Base-by-base conservation (phyloP, 805 yeast species). In the Lachancea fermentati region DNA sequence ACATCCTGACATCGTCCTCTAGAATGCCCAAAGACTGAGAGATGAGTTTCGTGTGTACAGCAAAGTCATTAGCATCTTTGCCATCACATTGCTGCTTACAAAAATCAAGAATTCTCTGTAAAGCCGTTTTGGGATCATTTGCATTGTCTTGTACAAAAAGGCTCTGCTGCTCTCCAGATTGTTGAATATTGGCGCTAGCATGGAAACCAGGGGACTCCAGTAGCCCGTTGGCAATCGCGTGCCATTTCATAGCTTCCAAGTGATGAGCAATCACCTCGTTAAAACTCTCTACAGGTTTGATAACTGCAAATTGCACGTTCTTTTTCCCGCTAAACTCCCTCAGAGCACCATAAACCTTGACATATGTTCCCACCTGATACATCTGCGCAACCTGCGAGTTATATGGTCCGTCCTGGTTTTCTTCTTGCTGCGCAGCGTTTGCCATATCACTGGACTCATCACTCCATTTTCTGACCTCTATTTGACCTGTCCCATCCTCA, bases 401-500 rank as follows among this genome's bases (percentile, higher is more conserved):
- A 52, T 43, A 41, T 9, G 42, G 39, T 16, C 41, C 45, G 6
- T 51, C 50, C 8, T 42, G 34, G 11, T 46, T 47, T 4, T 48
- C 55, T 16, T 48, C 55, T 46, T 66, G 49, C 50, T 41, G 41
- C 6, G 32, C 57, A 6, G 65, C 60, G 9, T 66, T 54, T 36
- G 46, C 46, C 48, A 50, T 54, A 32, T 55, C 62, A 13, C 34
- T 44, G 0, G 57, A 55, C 18, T 75, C 76, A 36, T 72, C 71
- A 41, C 68, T 62, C 91, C 91, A 84, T 47, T 73, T 73, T 51
- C 82, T 72, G 35, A 83, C 71, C 18, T 79, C 81, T 5, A 79
- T 67, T 3, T 72, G 65, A 0, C 87, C 88, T 0, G 93, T 79
- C 8, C 93, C 91, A 57, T 84, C 94, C 53, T 84, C 93, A n/a